A percentile compares a stretch with the other conserved stretches of the same genome.
Evolutionary conservation across 495 filamentous ascomycete genomes (phyloP).

Genomic region (Tuber umbilicatum): DNA sequence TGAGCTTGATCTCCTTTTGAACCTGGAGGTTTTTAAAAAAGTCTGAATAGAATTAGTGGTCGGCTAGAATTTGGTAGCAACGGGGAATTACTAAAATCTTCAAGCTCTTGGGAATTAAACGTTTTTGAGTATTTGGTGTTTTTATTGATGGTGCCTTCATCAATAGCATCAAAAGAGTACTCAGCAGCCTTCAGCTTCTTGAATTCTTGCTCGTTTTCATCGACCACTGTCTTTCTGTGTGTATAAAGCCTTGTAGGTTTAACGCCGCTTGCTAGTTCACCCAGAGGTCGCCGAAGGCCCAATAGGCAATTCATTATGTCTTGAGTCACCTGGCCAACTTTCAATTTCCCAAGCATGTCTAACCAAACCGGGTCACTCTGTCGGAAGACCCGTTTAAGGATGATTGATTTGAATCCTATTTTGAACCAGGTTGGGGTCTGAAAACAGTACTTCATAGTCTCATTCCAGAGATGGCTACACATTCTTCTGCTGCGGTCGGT

Average conservation of each 20-base stretch:
- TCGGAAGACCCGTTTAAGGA: slow-evolving; percentile 29
- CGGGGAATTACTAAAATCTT: slow-evolving; percentile 14
- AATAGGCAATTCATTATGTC: slow-evolving; percentile 19
- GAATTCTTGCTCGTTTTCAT: slow-evolving; percentile 34
- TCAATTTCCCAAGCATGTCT: slow-evolving; percentile 24
- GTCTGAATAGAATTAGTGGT: slow-evolving; percentile 9
- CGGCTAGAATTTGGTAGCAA: neutral
- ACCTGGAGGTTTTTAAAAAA: slow-evolving; percentile 36
- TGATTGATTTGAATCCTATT: slow-evolving; percentile 20
- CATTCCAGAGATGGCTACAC: slow-evolving; percentile 38
- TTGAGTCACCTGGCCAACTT: slow-evolving; percentile 13
- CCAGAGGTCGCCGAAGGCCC: slow-evolving; percentile 21
- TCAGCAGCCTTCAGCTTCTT: slow-evolving; percentile 6
- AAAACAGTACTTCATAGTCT: slow-evolving; percentile 36
- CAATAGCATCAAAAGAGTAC: slow-evolving; percentile 23
- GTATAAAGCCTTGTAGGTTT: slow-evolving; percentile 35
- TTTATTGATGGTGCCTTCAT: slow-evolving; percentile 8
- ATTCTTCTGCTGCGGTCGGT: neutral
- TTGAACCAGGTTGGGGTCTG: slow-evolving; percentile 36
- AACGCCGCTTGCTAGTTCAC: slow-evolving; percentile 13
- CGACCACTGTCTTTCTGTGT: slow-evolving; percentile 18
- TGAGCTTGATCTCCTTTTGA: slow-evolving; percentile 41
- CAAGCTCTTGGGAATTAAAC: neutral
- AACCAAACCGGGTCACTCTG: slow-evolving; percentile 35
- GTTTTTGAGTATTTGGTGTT: neutral